Evolutionary conservation across 2,329 filamentous ascomycete species (phyloP).

Genomic region (Colletotrichum sp.): DNA sequence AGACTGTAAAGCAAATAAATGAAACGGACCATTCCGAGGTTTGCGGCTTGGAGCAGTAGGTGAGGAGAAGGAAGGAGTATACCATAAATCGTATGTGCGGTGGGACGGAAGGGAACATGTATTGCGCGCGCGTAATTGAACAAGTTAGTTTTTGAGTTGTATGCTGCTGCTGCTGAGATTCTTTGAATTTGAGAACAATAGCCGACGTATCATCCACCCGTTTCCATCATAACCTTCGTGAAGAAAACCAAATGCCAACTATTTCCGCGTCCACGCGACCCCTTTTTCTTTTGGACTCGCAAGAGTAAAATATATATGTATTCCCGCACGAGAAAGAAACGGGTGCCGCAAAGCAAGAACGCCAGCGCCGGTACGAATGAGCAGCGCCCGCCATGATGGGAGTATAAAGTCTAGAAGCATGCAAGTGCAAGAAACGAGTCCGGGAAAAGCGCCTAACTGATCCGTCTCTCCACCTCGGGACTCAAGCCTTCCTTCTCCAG

Average conservation of each 20-base stretch:
- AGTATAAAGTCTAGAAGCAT: constrained; percentile 1
- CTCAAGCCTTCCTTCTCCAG: constrained; percentile 49
- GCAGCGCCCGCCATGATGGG: constrained; percentile 1
- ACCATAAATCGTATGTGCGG: neutral
- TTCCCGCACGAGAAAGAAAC: too few species aligned
- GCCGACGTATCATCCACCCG: constrained; percentile 10
- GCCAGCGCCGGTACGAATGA: neutral
- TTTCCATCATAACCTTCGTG: constrained; percentile 17
- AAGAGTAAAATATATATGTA: neutral
- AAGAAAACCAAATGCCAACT: neutral
- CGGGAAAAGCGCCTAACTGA: constrained; percentile 43
- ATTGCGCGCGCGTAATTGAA: neutral
- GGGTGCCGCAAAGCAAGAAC: neutral
- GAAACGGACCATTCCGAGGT: neutral
- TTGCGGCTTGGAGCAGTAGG: neutral
- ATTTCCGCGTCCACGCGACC: neutral
- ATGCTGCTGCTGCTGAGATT: constrained; percentile 13
- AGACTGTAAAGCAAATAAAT: constrained; percentile 11
- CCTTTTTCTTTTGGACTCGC: neutral
- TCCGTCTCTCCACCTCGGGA: constrained; percentile 49
- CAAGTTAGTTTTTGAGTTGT: neutral
- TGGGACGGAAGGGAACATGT: neutral
- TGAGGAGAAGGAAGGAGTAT: neutral
- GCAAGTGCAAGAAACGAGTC: constrained; percentile 4
- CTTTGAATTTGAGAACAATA: constrained; percentile 16